A percentile compares a stretch with the other conserved stretches of the same genome.
These are phyloP conservation scores for Podaxis sp. DNA, from an alignment of 768 basidiomycete genomes.

Conservation along the genomic window DNA sequence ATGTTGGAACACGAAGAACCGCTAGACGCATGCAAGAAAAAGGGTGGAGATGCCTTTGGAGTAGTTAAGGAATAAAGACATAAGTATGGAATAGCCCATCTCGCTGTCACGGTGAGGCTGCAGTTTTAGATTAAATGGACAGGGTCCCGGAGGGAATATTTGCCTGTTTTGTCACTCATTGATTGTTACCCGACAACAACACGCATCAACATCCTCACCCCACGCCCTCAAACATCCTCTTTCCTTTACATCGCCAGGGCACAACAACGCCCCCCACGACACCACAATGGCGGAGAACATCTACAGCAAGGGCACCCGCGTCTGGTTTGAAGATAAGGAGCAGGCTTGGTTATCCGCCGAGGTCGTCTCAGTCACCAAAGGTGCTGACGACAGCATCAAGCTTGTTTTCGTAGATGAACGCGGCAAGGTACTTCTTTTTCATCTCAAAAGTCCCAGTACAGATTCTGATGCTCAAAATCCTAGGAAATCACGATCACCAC, in stretches of 20 bases:
- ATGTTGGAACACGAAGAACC: not conserved
- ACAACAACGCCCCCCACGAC: conserved; percentile 24
- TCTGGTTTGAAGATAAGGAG: conserved; percentile 95
- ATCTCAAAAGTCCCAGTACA: conserved; percentile 15
- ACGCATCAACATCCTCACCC: conserved; percentile 17
- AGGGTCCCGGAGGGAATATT: not conserved
- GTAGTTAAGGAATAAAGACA: not conserved
- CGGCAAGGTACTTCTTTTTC: conserved; percentile 66
- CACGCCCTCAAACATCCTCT: conserved; percentile 18
- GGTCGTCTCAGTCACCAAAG: conserved; percentile 65
- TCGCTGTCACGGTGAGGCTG: too few relatives aligned
- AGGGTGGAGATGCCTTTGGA: not conserved
- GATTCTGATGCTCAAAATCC: conserved; percentile 9
- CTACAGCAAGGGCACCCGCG: conserved; percentile 86
- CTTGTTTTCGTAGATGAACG: conserved; percentile 88
- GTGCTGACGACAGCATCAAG: conserved; percentile 72
- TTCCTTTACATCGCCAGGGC: conserved; percentile 29
- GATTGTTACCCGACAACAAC: conserved; percentile 17
- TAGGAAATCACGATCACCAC: conserved; percentile 83
- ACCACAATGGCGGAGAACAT: conserved; percentile 83
- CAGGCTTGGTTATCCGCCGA: conserved; percentile 93
- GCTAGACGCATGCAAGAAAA: not conserved
- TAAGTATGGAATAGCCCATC: not conserved
- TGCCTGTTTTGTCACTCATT: conserved; percentile 4
- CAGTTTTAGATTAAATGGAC: too few relatives aligned